These are phyloP conservation scores for Fraxinus baroniana DNA, from an alignment of 305 asterid genomes.

Conservation along the genomic window DNA sequence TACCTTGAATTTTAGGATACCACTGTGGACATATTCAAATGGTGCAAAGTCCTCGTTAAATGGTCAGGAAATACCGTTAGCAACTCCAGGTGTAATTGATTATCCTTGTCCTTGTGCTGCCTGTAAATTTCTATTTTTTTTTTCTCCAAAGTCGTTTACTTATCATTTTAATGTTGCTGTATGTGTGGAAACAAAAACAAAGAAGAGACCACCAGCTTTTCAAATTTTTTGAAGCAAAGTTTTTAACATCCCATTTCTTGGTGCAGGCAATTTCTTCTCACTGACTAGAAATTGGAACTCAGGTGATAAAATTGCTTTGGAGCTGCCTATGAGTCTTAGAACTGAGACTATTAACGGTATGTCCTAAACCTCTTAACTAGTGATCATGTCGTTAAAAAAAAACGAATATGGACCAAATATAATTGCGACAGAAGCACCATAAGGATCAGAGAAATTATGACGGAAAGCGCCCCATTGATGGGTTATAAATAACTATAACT, in stretches of 20 bases:
- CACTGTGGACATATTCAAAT: conserved; percentile 52
- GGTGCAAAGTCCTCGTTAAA: conserved; percentile 51
- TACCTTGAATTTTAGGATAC: conserved; percentile 56
- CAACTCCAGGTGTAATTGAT: conserved; percentile 48
- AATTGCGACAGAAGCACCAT: not conserved
- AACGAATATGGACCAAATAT: not conserved
- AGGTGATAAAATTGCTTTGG: conserved; percentile 54
- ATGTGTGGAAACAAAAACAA: not conserved
- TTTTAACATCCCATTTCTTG: not conserved
- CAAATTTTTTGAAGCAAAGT: not conserved
- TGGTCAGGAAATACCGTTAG: conserved; percentile 36
- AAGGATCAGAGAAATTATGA: not conserved
- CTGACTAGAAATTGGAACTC: conserved; percentile 53
- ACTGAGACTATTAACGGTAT: conserved; percentile 74
- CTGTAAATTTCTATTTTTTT: not conserved
- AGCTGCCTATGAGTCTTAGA: conserved; percentile 52
- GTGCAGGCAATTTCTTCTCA: conserved; percentile 57
- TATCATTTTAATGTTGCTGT: not conserved
- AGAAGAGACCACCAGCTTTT: not conserved
- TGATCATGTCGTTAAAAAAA: not conserved
- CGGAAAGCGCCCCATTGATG: not conserved
- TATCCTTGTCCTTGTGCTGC: not conserved
- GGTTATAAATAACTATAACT: not conserved
- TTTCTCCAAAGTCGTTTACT: not conserved
- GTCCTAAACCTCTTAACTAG: not conserved